Conservation (phyloP, 2,329 filamentous ascomycete species). For the Sarocladium kiliense region DNA sequence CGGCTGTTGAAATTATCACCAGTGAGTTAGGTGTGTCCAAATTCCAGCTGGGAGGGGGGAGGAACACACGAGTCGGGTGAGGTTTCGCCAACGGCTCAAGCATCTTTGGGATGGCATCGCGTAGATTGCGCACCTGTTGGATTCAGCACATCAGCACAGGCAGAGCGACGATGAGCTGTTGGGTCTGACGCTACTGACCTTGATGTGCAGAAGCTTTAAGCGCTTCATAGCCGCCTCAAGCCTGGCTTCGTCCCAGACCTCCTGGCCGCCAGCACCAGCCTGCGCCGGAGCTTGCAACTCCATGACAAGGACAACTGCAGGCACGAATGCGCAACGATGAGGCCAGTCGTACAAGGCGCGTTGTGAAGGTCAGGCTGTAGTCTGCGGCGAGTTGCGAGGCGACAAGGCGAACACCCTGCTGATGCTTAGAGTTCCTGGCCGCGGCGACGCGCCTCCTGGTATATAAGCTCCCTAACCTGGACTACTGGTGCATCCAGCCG, state of each 20-base stretch:
- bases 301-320: background rate
- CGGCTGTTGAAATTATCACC: constrained; percentile 32
- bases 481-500: too few relatives aligned
- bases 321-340: background rate
- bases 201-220: constrained; percentile 49
- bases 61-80: constrained; percentile 44
- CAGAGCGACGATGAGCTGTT: background rate
- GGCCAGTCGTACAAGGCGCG: background rate
- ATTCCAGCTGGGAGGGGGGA: background rate
- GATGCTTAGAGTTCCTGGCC: background rate
- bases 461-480: background rate
- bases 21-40: background rate
- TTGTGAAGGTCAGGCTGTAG: background rate
- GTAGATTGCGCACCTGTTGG: constrained; percentile 26
- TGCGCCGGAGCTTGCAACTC: background rate
- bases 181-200: constrained; percentile 33
- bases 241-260: constrained; percentile 42
- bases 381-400: background rate
- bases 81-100: constrained; percentile 44
- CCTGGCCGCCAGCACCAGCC: constrained; percentile 19
- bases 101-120: constrained; percentile 32
- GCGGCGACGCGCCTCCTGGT: background rate
- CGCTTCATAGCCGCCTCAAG: constrained; percentile 44
- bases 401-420: background rate
- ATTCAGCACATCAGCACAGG: background rate